Conservation (phyloP, 768 basidiomycete species). For the Auriscalpium microsporum region DNA sequence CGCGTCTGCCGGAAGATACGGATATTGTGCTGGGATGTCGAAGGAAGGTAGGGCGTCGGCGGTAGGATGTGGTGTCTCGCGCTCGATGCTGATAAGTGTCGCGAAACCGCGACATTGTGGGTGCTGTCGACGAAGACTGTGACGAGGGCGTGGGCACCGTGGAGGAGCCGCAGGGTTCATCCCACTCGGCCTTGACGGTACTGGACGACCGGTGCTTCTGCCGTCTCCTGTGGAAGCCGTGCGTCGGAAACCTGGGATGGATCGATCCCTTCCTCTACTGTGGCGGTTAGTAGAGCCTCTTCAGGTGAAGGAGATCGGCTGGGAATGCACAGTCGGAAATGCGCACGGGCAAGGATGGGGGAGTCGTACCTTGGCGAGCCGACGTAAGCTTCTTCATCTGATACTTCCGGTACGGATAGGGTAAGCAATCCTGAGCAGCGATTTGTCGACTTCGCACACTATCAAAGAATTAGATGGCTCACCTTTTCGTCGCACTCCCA, state of each 20-base stretch:
- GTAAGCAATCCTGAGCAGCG: not conserved
- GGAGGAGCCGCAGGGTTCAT: not conserved
- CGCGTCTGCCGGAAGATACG: constrained; percentile 35
- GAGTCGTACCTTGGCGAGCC: not conserved
- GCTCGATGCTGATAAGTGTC: not conserved
- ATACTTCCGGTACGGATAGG: not conserved
- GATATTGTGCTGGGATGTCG: constrained; percentile 19
- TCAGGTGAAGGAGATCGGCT: not conserved
- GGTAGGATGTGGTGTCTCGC: not conserved
- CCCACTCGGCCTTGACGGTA: not conserved
- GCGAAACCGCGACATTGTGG: not conserved
- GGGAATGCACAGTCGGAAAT: not conserved
- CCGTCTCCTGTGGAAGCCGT: not conserved
- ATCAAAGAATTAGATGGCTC: not conserved
- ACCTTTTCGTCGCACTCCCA: constrained; percentile 27
- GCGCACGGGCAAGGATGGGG: not conserved
- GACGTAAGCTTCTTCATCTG: not conserved
- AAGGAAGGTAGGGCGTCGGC: constrained; percentile 1
- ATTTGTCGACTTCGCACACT: not conserved
- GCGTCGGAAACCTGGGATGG: not conserved
- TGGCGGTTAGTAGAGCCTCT: not conserved
- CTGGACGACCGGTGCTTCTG: not conserved
- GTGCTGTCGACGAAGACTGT: not conserved
- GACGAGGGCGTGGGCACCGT: not conserved
- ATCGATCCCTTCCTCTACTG: not conserved